Percentiles rank a stretch among this genome's conserved stretches.
Evolutionary conservation across 1,139 yeast genomes (phyloP).

Genomic region (Geotrichum klebahnii): DNA sequence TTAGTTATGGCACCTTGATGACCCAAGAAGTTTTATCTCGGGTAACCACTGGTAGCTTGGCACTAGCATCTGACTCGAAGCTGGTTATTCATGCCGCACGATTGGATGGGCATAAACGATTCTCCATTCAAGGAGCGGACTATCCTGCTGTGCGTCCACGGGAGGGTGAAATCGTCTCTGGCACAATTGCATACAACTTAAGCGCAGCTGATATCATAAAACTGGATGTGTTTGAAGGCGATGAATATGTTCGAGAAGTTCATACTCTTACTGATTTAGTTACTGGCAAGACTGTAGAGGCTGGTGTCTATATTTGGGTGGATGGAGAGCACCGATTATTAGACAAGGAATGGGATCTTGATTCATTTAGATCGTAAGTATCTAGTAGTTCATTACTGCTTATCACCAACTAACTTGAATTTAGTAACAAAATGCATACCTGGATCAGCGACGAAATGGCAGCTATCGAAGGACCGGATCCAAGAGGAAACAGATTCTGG

Average conservation of each 20-base stretch:
- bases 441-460: constrained; percentile 17
- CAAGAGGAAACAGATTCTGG: constrained; percentile 12
- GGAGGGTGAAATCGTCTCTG: constrained; percentile 27
- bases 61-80: constrained; percentile 21
- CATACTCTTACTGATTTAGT: constrained; percentile 28
- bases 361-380: constrained; percentile 11
- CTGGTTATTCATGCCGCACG: constrained; percentile 29
- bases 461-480: constrained; percentile 13
- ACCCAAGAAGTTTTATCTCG: constrained; percentile 36
- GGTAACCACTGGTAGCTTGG: constrained; percentile 30
- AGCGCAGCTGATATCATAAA: constrained; percentile 27
- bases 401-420: background rate
- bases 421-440: constrained; percentile 12
- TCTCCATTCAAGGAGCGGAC: constrained; percentile 29
- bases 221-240: constrained; percentile 38
- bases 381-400: background rate
- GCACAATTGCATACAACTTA: constrained; percentile 33
- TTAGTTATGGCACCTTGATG: constrained; percentile 39
- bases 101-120: constrained; percentile 30
- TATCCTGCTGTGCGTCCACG: constrained; percentile 34
- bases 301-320: constrained; percentile 32
- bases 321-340: constrained; percentile 21
- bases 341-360: constrained; percentile 15
- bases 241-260: constrained; percentile 32
- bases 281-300: constrained; percentile 23